Percentiles rank a stretch among this genome's conserved stretches.
phyloP scores from a whole-genome alignment of 768 basidiomycete genomes.

The Phaffia australis region DNA sequence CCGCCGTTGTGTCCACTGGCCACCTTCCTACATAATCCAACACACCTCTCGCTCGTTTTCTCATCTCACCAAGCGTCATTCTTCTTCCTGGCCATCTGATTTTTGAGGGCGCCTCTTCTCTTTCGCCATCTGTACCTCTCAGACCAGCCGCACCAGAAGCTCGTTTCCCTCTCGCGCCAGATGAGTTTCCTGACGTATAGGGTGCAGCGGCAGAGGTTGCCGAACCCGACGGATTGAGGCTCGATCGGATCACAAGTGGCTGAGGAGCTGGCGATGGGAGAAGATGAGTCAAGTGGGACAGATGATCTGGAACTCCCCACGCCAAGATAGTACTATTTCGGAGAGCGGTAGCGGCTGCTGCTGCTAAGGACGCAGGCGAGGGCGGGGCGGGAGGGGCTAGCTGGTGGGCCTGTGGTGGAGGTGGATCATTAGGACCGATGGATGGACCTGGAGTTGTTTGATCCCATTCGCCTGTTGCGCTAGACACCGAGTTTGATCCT shows the following conservation, averaged over 20 bases:
- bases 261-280: slow-evolving; percentile 61
- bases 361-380: too few relatives aligned
- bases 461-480: too few relatives aligned
- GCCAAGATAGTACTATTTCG: neutral
- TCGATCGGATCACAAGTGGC: slow-evolving; percentile 46
- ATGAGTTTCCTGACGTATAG: neutral
- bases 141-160: neutral
- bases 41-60: slow-evolving; percentile 47
- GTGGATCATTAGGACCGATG: too few relatives aligned
- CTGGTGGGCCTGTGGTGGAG: too few relatives aligned
- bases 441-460: too few relatives aligned
- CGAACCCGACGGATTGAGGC: neutral
- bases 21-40: slow-evolving; percentile 87
- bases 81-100: slow-evolving; percentile 90
- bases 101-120: slow-evolving; percentile 43
- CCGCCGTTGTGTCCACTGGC: slow-evolving; percentile 32
- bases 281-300: slow-evolving; percentile 72
- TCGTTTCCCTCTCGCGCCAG: neutral
- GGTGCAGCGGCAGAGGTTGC: neutral
- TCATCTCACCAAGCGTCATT: slow-evolving; percentile 39
- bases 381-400: too few relatives aligned
- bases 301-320: slow-evolving; percentile 88
- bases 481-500: too few relatives aligned
- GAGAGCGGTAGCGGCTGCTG: too few relatives aligned
- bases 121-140: neutral